Percentiles rank a stretch among this genome's conserved stretches.
Evolutionary conservation across 768 basidiomycete species (phyloP).

Genomic region (Mycena pura): DNA sequence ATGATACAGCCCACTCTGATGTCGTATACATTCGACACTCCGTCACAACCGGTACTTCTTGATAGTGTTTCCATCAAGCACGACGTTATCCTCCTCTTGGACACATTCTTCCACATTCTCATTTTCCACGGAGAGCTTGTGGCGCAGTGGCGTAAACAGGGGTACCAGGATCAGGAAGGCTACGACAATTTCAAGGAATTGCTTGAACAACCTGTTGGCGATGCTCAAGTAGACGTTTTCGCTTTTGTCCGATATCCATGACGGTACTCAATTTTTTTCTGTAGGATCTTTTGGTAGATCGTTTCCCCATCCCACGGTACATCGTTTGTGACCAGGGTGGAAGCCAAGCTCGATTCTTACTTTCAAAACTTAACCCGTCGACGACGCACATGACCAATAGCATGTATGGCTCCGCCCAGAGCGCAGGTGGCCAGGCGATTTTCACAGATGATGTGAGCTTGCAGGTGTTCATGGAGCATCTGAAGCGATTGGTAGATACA

Average conservation of each 20-base stretch:
- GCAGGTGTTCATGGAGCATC: constrained; percentile 97
- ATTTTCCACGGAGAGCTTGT: constrained; percentile 99
- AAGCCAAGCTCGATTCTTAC: constrained; percentile 96
- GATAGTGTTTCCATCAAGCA: constrained; percentile 98
- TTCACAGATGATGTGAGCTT: constrained; percentile 99
- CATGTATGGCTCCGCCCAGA: constrained; percentile 84
- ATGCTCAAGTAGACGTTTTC: constrained; percentile 73
- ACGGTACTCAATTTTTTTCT: neutral
- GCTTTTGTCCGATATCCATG: neutral
- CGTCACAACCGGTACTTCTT: constrained; percentile 92
- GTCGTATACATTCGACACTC: constrained; percentile 94
- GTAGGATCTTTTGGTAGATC: constrained; percentile 92
- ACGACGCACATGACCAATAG: constrained; percentile 95
- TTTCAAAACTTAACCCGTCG: constrained; percentile 96
- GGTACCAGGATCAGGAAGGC: constrained; percentile 98
- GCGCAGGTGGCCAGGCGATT: constrained; percentile 82
- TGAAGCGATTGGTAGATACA: constrained; percentile 83
- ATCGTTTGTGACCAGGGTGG: constrained; percentile 98
- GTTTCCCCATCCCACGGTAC: constrained; percentile 97
- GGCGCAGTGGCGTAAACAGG: constrained; percentile 97
- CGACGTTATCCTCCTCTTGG: constrained; percentile 94
- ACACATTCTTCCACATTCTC: constrained; percentile 99
- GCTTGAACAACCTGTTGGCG: constrained; percentile 82
- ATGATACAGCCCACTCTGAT: constrained; percentile 99
- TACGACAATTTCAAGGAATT: constrained; percentile 99